phyloP scores from a whole-genome alignment of 257 asterid species.

The Scutellaria minor region DNA sequence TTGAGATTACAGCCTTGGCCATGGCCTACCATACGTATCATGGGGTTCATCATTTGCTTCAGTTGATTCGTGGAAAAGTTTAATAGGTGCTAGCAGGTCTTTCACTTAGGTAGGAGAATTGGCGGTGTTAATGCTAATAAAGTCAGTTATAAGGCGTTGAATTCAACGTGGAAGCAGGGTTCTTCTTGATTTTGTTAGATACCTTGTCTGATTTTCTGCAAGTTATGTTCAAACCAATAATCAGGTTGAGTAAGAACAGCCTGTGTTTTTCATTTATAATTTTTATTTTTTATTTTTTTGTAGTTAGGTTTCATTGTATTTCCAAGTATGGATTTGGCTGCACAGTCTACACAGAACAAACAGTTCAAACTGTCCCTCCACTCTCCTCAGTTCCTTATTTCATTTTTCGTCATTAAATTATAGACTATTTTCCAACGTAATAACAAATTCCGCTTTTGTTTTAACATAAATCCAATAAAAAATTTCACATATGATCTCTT shows the following conservation, averaged over 20 bases:
- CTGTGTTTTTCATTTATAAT: neutral
- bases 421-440: too few species aligned
- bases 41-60: conserved; percentile 30
- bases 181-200: neutral
- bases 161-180: neutral
- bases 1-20: conserved; percentile 34
- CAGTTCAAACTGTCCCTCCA: too few species aligned
- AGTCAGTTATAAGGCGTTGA: neutral
- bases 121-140: conserved; percentile 7
- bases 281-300: neutral
- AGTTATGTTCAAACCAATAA: conserved; percentile 9
- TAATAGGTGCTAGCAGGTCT: neutral
- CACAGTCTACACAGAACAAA: too few species aligned
- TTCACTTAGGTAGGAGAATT: neutral
- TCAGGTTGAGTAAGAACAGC: conserved; percentile 8
- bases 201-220: neutral
- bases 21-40: conserved; percentile 28
- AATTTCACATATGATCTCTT: too few species aligned
- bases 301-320: neutral
- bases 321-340: too few species aligned
- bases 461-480: too few species aligned
- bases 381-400: too few species aligned
- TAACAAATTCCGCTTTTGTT: too few species aligned
- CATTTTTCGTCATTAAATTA: too few species aligned
- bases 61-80: conserved; percentile 18